Base-by-base conservation (phyloP, 164 flowering plant species). In the Chloranthus sessilifolius region DNA sequence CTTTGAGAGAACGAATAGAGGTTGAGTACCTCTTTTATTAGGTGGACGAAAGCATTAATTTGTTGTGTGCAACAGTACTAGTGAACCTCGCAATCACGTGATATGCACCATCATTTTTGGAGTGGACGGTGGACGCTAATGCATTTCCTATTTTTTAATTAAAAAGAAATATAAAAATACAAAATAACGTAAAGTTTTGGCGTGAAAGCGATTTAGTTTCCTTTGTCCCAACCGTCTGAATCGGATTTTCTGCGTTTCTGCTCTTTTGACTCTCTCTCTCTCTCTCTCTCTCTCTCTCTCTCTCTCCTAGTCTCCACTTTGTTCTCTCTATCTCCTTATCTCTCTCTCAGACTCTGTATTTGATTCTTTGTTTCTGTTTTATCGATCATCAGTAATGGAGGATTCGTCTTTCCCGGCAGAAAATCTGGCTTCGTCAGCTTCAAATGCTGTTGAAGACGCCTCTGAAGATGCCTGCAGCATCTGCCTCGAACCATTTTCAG, bases 401-500 rank as follows among this genome's bases (percentile, higher is more conserved):
- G 43, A 37, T 50, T 37, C 26, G 33, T 22, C 30, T 16, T 16
- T 16, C 16, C 4, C 40, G 5, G 43, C 43, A 4, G 31, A 15
- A 20, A 50, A n/a, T 28, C 35, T 36, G 36, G 17, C 35, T 2
- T 23, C 47, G 23, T 1, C 44, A 8, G 14, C 0, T 17, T 41
- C 19, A 3, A 9, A 11, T 16, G 24, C n/a, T 16, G 39, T 9
- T 10, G 16, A 48, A 20, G 54, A 50, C 22, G 6, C 54, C 43
- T 20, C 30, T 28, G 54, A 50, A 11, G 54, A 50, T 28, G 54
- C 29, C 17, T 50, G 54, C 54, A 50, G 54, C 43, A 50, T 50
- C 43, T 50, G 54, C 23, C 54, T 50, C 8, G 54, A 50, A 24
- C 54, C 43, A 14, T 50, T 50, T 43, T 36, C 54, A 8, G 21